phyloP scores from a whole-genome alignment of 1,284 basidiomycete species.

The Salmacisia buchloeana region DNA sequence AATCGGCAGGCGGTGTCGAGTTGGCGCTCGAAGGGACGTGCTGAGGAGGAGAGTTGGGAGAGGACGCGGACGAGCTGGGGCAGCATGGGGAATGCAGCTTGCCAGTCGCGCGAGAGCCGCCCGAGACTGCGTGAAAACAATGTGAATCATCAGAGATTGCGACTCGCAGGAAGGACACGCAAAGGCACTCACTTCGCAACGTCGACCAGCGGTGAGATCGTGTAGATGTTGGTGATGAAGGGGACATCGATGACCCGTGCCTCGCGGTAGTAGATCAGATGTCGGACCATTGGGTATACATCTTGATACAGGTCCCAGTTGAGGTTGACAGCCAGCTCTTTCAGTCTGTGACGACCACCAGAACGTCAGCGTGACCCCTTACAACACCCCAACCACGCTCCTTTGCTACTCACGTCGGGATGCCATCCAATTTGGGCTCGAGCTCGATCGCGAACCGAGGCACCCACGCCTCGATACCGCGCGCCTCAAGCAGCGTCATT shows the following conservation, averaged over 20 bases:
- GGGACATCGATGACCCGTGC: slow-evolving; percentile 84
- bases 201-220: slow-evolving; percentile 51
- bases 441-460: slow-evolving; percentile 25
- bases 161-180: not conserved
- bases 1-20: not conserved
- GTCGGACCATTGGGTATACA: slow-evolving; percentile 77
- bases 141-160: slow-evolving; percentile 60
- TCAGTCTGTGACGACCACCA: slow-evolving; percentile 58
- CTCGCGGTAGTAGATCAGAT: slow-evolving; percentile 80
- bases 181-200: slow-evolving; percentile 16
- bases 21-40: not conserved
- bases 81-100: slow-evolving; percentile 48
- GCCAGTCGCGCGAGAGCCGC: slow-evolving; percentile 63
- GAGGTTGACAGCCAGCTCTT: slow-evolving; percentile 75
- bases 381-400: not conserved
- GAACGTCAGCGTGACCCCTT: slow-evolving; percentile 12
- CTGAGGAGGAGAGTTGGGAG: not conserved
- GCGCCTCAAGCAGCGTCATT: slow-evolving; percentile 13
- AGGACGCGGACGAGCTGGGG: slow-evolving; percentile 40
- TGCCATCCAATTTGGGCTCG: slow-evolving; percentile 16
- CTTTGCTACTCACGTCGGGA: slow-evolving; percentile 15
- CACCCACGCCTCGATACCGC: slow-evolving; percentile 32
- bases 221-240: slow-evolving; percentile 75
- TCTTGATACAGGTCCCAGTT: slow-evolving; percentile 81
- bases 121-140: slow-evolving; percentile 59